Base-by-base conservation (phyloP, 352 stramenopile genomes). In the Pythium grandisporangium region DNA sequence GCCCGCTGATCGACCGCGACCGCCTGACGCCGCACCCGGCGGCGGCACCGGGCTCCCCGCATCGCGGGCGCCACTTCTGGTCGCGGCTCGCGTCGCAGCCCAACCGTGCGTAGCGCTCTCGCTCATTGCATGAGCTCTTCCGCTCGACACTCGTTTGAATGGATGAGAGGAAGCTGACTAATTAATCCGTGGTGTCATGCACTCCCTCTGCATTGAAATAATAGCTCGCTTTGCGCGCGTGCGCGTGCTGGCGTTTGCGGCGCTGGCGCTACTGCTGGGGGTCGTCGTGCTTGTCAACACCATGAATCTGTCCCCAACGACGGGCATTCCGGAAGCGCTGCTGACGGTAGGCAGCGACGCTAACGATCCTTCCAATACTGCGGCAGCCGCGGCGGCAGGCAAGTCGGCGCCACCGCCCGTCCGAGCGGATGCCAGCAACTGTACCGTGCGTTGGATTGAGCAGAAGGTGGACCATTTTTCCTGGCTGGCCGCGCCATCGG, bases 381-480 rank as follows among this genome's bases (percentile, higher is more conserved):
- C 21, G 24, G 25, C 33, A 2, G 22, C 37, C 14, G n/a, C n/a
- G n/a, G n/a, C n/a, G n/a, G n/a, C n/a, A n/a, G n/a, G n/a, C n/a
- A n/a, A n/a, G n/a, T n/a, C n/a, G n/a, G 11, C 26, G 8, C 40
- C 35, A 23, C 52, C 25, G 4, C 42, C 23, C 6, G 27, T 86
- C 20, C 49, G 25, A 10, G 67, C 72, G 12, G 60, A 78, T 40
- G 53, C 70, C 14, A 63, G 56, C 36, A 91, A 93, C 60, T 95
- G 85, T 59, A 75, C 75, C 0, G 66, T 89, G 58, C 49, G 67
- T n/a, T 96, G 64, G 64, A 85, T 96, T 38, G 69, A 89, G 35
- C 88, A 97, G 51, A 67, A 64, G 7, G 63, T 97, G 17, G 87
- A 97, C 45, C 87, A 97, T 55, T 97, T 96, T 45, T 66, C 76